Percentiles rank a stretch among this genome's conserved stretches.
phyloP scores from a whole-genome alignment of 176 grass and related monocot species.

The Triticum dicoccoides region DNA sequence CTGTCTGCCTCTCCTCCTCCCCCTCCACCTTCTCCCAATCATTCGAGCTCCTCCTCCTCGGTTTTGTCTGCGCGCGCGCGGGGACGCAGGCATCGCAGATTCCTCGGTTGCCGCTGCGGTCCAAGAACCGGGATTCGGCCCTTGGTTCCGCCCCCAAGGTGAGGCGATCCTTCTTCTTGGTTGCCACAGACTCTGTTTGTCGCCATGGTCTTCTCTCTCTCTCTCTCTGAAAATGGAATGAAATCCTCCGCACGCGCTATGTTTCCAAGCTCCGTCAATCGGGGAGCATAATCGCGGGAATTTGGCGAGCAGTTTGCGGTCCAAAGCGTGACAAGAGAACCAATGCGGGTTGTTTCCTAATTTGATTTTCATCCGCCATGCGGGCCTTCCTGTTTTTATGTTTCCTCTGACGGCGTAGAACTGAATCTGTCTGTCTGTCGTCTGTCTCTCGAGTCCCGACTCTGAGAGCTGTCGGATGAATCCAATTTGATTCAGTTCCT shows the following conservation, averaged over 20 bases:
- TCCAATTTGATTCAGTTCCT: not conserved
- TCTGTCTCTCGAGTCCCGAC: not conserved
- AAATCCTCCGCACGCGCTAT: not conserved
- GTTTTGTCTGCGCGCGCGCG: too few species aligned
- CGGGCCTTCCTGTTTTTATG: too few species aligned
- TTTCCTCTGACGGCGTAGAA: not conserved
- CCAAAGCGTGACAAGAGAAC: not conserved
- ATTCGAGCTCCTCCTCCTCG: not conserved
- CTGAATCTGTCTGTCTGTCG: not conserved
- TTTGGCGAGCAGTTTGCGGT: not conserved
- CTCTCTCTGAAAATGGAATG: not conserved
- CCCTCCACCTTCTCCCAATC: not conserved
- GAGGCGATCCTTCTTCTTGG: not conserved
- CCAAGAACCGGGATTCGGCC: not conserved
- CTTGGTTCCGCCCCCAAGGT: conserved; percentile 1
- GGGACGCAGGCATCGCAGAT: not conserved
- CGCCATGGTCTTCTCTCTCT: not conserved
- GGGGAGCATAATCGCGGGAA: not conserved
- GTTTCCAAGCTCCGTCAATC: not conserved
- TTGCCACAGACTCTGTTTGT: not conserved
- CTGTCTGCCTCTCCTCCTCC: not conserved
- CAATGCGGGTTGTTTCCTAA: not conserved
- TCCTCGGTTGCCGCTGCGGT: not conserved
- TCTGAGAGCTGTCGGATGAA: not conserved
- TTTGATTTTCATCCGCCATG: not conserved